Conservation (phyloP, 163 green algal genomes). For the Volvox carteri region DNA sequence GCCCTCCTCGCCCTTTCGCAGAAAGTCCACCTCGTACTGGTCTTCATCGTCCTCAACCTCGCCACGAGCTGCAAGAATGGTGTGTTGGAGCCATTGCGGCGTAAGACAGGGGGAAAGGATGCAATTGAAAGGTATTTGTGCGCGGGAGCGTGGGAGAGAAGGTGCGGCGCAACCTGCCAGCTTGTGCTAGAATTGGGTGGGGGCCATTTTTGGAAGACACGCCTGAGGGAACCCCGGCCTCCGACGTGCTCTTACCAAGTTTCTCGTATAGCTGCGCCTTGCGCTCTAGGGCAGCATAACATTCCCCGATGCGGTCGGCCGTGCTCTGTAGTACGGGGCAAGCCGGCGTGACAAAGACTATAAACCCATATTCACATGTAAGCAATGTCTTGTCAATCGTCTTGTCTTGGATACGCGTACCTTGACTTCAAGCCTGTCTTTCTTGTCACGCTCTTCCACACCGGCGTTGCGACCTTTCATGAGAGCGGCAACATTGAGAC, state of each 20-base stretch:
- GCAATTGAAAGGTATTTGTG: no score
- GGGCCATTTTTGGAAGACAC: no score
- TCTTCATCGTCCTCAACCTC: slow-evolving; percentile 53
- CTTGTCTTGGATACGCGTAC: no score
- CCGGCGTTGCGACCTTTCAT: slow-evolving; percentile 49
- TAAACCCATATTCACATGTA: no score
- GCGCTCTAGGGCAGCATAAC: slow-evolving; percentile 67
- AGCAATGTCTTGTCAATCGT: no score
- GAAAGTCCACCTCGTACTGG: slow-evolving; percentile 64
- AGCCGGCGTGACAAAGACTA: background rate
- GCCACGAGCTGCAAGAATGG: slow-evolving; percentile 45
- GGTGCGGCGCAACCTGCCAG: no score
- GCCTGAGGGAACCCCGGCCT: background rate
- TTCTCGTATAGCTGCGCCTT: slow-evolving; percentile 77
- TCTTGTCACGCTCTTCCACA: slow-evolving; percentile 54
- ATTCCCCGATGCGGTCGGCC: slow-evolving; percentile 62
- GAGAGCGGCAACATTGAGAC: slow-evolving; percentile 25
- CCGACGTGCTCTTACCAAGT: slow-evolving; percentile 42
- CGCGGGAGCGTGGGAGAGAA: no score
- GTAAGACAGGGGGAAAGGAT: no score
- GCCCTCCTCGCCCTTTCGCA: slow-evolving; percentile 39
- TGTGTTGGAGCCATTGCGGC: no score
- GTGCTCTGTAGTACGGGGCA: slow-evolving; percentile 49
- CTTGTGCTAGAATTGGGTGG: no score
- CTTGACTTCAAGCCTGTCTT: slow-evolving; percentile 57